Conservation (phyloP, 2,329 filamentous ascomycete species). For the Fusarium annulatum region DNA sequence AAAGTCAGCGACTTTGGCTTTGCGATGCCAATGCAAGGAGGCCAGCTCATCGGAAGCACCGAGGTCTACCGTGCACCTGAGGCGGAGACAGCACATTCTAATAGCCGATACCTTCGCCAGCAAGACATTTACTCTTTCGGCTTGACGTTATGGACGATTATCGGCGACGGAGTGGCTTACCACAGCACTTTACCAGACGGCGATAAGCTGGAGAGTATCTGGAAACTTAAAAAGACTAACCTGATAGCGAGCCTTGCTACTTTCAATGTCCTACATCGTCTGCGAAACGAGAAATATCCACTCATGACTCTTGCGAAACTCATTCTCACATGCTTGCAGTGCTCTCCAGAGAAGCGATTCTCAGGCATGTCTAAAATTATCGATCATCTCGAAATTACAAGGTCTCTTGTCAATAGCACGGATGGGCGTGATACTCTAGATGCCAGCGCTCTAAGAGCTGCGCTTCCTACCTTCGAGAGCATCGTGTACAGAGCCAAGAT, state of each 20-base stretch:
- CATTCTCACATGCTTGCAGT: neutral
- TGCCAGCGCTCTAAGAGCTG: neutral
- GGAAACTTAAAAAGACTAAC: neutral
- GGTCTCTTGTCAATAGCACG: neutral
- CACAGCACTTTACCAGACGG: neutral
- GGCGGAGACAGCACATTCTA: neutral
- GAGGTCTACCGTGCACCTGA: neutral
- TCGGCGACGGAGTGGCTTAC: neutral
- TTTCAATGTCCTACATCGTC: neutral
- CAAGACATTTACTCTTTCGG: conserved; percentile 5
- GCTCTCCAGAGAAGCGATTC: neutral
- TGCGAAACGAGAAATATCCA: neutral
- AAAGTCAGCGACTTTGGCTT: conserved; percentile 4
- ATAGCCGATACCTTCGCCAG: neutral
- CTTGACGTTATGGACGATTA: neutral
- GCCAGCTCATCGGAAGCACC: neutral
- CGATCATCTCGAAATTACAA: neutral
- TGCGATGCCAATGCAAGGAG: neutral
- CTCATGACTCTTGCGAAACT: neutral
- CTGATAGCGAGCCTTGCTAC: neutral
- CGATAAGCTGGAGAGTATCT: neutral
- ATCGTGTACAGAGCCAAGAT: neutral
- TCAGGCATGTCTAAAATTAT: neutral
- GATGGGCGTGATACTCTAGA: neutral
- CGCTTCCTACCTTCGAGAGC: neutral